These are phyloP conservation scores for Nemania serpens DNA, from an alignment of 2,329 filamentous ascomycete genomes.

Conservation along the genomic window DNA sequence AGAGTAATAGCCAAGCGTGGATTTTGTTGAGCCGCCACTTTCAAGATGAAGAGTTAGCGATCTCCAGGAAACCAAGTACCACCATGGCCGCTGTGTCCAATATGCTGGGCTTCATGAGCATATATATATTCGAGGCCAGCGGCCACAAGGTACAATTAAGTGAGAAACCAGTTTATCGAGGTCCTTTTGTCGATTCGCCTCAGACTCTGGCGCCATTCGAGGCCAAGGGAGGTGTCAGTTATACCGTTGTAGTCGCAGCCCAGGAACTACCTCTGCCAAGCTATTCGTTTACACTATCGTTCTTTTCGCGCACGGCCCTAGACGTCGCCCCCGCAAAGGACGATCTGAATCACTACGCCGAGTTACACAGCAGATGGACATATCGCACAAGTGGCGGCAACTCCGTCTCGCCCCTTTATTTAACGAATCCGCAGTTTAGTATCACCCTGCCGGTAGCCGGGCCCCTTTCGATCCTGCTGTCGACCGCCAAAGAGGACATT, in stretches of 20 bases:
- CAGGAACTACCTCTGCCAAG: slow-evolving; percentile 73
- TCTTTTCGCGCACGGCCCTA: slow-evolving; percentile 72
- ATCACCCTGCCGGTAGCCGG: slow-evolving; percentile 62
- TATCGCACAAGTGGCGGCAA: slow-evolving; percentile 83
- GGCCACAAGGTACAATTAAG: slow-evolving; percentile 76
- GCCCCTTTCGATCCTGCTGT: slow-evolving; percentile 74
- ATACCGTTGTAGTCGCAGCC: slow-evolving; percentile 73
- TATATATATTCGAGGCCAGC: slow-evolving; percentile 76
- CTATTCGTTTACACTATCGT: slow-evolving; percentile 86
- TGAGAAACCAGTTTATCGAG: slow-evolving; percentile 72
- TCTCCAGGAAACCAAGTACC: slow-evolving; percentile 51
- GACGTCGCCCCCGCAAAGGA: slow-evolving; percentile 65
- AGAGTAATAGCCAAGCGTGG: slow-evolving; percentile 71
- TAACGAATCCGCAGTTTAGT: slow-evolving; percentile 85
- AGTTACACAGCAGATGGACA: slow-evolving; percentile 72
- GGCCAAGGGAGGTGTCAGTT: slow-evolving; percentile 47
- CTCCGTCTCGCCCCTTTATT: slow-evolving; percentile 74
- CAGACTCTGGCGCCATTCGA: slow-evolving; percentile 84
- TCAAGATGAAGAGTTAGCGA: slow-evolving; percentile 66
- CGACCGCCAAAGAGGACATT: slow-evolving; percentile 63
- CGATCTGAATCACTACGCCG: slow-evolving; percentile 61
- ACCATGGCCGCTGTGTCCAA: slow-evolving; percentile 51
- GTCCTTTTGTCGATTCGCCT: slow-evolving; percentile 90
- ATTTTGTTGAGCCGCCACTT: slow-evolving; percentile 87
- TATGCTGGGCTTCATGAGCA: slow-evolving; percentile 80